These are phyloP conservation scores for Ustulina deusta DNA, from an alignment of 2,329 filamentous ascomycete species.

Conservation along the genomic window DNA sequence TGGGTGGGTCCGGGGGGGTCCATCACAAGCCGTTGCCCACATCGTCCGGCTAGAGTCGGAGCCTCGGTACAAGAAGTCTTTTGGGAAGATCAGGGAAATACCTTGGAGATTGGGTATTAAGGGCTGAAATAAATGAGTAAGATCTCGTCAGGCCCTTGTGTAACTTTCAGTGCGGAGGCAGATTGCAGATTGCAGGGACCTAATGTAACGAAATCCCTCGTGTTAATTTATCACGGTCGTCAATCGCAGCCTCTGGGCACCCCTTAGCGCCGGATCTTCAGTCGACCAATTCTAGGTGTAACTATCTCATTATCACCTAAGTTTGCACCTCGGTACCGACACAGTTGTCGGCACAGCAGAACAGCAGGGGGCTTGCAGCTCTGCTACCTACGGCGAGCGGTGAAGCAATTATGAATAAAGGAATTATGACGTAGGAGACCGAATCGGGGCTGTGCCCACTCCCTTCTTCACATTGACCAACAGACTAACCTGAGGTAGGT, in stretches of 20 bases:
- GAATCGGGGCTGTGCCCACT: conserved; percentile 1
- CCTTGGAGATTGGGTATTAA: conserved; percentile 49
- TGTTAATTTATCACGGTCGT: background rate
- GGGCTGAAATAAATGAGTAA: background rate
- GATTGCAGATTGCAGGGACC: too few species aligned
- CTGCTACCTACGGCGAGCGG: background rate
- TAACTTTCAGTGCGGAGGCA: background rate
- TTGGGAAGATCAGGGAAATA: conserved; percentile 63
- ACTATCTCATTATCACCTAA: background rate
- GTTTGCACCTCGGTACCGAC: background rate
- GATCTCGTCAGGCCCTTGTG: background rate
- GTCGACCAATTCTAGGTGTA: background rate
- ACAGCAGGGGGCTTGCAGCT: background rate
- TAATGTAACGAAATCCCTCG: background rate
- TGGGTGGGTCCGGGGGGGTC: conserved; percentile 53
- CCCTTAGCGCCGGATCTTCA: background rate
- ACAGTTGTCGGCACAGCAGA: background rate
- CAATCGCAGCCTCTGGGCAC: background rate
- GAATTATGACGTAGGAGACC: conserved; percentile 4
- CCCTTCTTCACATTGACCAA: too few species aligned
- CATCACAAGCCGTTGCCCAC: conserved; percentile 63
- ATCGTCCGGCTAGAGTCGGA: conserved; percentile 59
- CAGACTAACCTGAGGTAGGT: too few species aligned
- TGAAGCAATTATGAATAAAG: background rate
- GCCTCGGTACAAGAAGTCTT: conserved; percentile 61